phyloP scores from a whole-genome alignment of 306 rosid species.

The Dalbergia cochinchinensis region DNA sequence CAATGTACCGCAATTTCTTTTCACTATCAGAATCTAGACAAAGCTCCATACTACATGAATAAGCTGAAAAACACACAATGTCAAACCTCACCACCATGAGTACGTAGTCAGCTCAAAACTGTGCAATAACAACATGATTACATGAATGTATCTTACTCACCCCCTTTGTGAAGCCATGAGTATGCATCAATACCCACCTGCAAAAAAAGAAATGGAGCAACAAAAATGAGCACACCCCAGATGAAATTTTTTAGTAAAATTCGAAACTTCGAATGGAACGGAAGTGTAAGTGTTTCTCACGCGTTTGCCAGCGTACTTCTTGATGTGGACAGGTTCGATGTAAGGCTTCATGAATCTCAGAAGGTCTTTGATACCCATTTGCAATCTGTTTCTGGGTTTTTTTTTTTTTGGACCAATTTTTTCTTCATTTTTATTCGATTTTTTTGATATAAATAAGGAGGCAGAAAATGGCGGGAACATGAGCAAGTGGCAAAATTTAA shows the following conservation, averaged over 20 bases:
- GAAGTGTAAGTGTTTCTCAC: conserved; percentile 47
- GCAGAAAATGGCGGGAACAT: conserved; percentile 78
- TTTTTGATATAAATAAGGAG: background rate
- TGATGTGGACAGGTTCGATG: conserved; percentile 70
- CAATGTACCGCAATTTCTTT: conserved; percentile 73
- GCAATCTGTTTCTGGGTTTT: conserved; percentile 39
- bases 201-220: background rate
- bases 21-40: conserved; percentile 72
- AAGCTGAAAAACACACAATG: conserved; percentile 62
- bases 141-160: conserved; percentile 46
- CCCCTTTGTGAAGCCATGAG: conserved; percentile 98
- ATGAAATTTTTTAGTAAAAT: conserved; percentile 22
- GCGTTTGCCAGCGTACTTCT: conserved; percentile 81
- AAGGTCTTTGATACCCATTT: conserved; percentile 96
- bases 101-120: background rate
- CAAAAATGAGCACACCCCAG: background rate
- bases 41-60: conserved; percentile 96
- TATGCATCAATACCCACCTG: conserved; percentile 99
- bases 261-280: conserved; percentile 26
- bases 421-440: background rate
- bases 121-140: background rate
- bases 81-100: conserved; percentile 11
- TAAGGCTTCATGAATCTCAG: conserved; percentile 93
- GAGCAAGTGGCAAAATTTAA: conserved; percentile 45
- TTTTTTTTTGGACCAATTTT: background rate